Base-by-base conservation (phyloP, 345 rosid species). In the Corchorus capsularis region DNA sequence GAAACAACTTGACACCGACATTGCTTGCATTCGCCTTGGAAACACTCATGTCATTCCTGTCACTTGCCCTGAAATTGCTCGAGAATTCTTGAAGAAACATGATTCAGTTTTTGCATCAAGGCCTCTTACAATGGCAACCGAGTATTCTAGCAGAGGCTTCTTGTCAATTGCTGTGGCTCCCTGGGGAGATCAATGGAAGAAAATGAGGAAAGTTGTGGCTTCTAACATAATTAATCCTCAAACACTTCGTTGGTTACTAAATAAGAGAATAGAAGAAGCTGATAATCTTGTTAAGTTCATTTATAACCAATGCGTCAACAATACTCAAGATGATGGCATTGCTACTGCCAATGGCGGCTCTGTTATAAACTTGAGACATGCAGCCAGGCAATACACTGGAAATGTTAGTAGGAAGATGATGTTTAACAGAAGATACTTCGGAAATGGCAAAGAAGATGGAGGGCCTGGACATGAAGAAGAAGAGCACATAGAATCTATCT, bases 11-110 rank as follows among this genome's bases (percentile, higher is more conserved):
- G 45, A 72, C 11, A 79, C 84, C 4, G 75, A 80, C 5, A 86
- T 84, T 37, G 86, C 86, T 16, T 84, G 89, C 66, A 65, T 86
- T 62, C 83, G 63, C 60, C 78, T 86, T 10, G 89, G 79, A 5
- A 84, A 75, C 20, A 37, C 60, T 34, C 77, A 73, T 27, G 78
- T 79, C 27, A 77, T 87, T 76, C 10, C 72, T 11, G 80, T 85
- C 8, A 77, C 80, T 8, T 72, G 79, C 6, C 82, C 84, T 8
- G 77, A 80, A 39, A 82, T 87, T 11, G 83, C 87, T 34, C 78
- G 72, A 50, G 87, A 87, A n/a, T 76, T 86, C 64, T 55, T 85
- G 11, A 74, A 19, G 54, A 76, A 80, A 60, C 71, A 86, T 41
- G 90, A 85, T 62, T 56, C 76, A 1, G 74, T 64, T n/a, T 83